A percentile compares a stretch with the other conserved stretches of the same genome.
Conservation (phyloP, 257 asterid species). For the Mentha longifolia region DNA sequence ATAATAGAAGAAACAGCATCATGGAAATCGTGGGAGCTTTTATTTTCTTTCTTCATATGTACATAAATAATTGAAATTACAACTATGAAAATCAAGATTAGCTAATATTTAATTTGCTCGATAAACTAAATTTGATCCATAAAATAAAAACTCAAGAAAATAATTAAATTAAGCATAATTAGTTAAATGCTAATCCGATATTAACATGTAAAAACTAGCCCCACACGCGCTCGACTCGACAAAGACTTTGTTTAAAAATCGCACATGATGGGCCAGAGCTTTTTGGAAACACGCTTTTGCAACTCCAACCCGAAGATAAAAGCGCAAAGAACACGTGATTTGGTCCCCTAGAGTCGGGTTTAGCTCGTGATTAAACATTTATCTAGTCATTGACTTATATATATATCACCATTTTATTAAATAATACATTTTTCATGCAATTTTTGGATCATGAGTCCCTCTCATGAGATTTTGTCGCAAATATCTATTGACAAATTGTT, state of each 20-base stretch:
- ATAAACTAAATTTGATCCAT: not conserved
- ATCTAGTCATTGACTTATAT: constrained; percentile 4
- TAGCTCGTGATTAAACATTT: constrained; percentile 22
- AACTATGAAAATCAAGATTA: not conserved
- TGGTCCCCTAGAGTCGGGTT: constrained; percentile 30
- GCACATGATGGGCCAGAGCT: constrained; percentile 27
- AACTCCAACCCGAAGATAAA: constrained; percentile 11
- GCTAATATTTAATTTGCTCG: too few relatives aligned
- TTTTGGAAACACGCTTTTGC: constrained; percentile 32
- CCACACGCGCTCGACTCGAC: not conserved
- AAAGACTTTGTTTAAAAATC: not conserved
- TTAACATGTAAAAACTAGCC: not conserved
- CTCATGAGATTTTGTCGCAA: not conserved
- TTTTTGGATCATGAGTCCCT: not conserved
- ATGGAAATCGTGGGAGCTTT: not conserved
- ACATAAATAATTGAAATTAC: not conserved
- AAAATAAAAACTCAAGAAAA: not conserved
- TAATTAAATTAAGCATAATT: too few relatives aligned
- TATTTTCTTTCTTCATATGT: not conserved
- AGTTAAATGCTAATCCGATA: too few relatives aligned
- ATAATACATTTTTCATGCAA: not conserved
- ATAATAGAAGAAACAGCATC: not conserved
- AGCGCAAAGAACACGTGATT: constrained; percentile 34
- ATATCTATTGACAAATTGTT: not conserved
- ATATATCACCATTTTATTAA: not conserved